Percentiles rank a stretch among this genome's conserved stretches.
Conservation (phyloP, 2,329 filamentous ascomycete species). For the Aspergillus viridinutans region DNA sequence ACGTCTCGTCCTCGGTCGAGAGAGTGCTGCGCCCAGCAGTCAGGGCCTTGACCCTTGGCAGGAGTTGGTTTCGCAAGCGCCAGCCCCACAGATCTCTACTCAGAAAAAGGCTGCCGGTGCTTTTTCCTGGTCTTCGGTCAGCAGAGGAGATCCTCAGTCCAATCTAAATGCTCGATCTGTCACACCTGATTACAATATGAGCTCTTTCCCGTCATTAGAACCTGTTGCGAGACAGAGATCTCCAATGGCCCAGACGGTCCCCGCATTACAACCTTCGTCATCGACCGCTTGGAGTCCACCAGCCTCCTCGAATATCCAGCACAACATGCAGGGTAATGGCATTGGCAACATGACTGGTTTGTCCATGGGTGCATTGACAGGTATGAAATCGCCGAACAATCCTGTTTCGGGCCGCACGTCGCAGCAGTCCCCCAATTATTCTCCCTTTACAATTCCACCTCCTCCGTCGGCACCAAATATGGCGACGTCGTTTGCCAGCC, state of each 20-base stretch:
- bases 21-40: constrained; percentile 30
- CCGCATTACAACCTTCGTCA: constrained; percentile 29
- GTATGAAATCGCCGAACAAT: constrained; percentile 18
- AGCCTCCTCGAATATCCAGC: constrained; percentile 10
- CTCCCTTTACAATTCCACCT: constrained; percentile 40
- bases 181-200: constrained; percentile 50
- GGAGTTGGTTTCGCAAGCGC: constrained; percentile 26
- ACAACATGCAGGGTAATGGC: constrained; percentile 11
- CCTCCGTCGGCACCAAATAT: constrained; percentile 28
- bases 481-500: constrained; percentile 12
- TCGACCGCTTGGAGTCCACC: constrained; percentile 18
- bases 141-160: constrained; percentile 17
- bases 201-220: constrained; percentile 45
- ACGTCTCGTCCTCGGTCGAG: constrained; percentile 75
- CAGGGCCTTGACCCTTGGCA: constrained; percentile 32
- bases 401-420: constrained; percentile 10
- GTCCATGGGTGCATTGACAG: constrained; percentile 23
- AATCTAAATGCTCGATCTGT: constrained; percentile 42
- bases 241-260: constrained; percentile 21
- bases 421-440: constrained; percentile 28
- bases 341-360: constrained; percentile 6
- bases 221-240: constrained; percentile 34
- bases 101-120: constrained; percentile 18
- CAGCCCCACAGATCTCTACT: constrained; percentile 23
- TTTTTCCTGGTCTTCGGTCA: constrained; percentile 43